Conservation (phyloP, 495 filamentous ascomycete species). For the Aspergillus sparsus region DNA sequence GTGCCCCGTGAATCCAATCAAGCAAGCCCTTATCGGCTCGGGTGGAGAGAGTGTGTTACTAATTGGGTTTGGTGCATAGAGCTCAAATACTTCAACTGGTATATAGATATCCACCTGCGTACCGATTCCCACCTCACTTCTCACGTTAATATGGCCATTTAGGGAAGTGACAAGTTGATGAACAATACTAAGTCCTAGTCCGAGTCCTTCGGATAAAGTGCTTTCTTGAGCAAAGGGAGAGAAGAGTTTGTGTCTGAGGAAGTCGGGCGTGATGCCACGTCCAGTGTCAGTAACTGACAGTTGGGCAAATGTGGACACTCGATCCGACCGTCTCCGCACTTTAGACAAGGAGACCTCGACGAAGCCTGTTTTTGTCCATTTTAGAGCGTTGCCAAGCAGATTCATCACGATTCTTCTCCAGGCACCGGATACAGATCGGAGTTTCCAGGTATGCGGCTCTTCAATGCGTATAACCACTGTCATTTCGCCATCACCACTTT, state of each 20-base stretch:
- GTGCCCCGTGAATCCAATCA: constrained; percentile 26
- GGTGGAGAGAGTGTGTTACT: neutral
- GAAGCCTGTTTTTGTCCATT: constrained; percentile 62
- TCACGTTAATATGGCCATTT: constrained; percentile 59
- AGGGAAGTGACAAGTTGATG: constrained; percentile 63
- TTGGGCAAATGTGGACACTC: constrained; percentile 28
- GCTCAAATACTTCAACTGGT: constrained; percentile 38
- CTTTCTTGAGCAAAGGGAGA: constrained; percentile 74
- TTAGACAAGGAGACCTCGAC: constrained; percentile 57
- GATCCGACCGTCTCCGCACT: constrained; percentile 25
- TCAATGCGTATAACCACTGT: constrained; percentile 60
- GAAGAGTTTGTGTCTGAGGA: constrained; percentile 63
- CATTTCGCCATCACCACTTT: neutral
- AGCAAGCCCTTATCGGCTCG: constrained; percentile 11
- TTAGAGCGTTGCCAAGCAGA: constrained; percentile 69
- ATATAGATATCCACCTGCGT: constrained; percentile 60
- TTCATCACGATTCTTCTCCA: constrained; percentile 71
- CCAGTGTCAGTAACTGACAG: constrained; percentile 66
- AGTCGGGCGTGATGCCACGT: constrained; percentile 66
- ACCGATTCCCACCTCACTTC: constrained; percentile 56
- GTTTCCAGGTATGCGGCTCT: constrained; percentile 50
- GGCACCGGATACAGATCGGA: constrained; percentile 61
- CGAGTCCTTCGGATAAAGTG: constrained; percentile 62
- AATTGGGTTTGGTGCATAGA: neutral
- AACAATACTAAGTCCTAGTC: constrained; percentile 69